Evolutionary conservation across 2,329 filamentous ascomycete species (phyloP).

Genomic region (Stenocarpella maydis): DNA sequence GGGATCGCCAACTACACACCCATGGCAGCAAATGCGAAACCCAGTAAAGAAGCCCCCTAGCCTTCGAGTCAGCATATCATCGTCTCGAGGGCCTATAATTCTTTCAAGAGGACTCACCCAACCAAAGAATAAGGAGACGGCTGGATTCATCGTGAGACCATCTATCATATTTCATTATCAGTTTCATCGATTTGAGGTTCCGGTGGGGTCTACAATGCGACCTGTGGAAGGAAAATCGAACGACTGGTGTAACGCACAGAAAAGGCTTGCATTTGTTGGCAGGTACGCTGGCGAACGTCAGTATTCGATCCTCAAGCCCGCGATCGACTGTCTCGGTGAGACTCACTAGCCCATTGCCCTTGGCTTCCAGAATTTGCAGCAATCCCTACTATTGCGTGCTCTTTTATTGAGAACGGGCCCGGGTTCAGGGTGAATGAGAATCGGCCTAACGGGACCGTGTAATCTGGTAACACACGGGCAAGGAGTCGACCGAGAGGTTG

Average conservation of each 20-base stretch:
- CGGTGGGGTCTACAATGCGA: too few relatives aligned
- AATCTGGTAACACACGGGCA: constrained; percentile 36
- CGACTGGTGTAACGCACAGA: constrained; percentile 8
- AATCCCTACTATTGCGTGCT: constrained; percentile 39
- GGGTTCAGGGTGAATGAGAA: constrained; percentile 38
- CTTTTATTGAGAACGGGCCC: constrained; percentile 37
- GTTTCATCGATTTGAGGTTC: neutral
- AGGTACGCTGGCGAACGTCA: constrained; percentile 25
- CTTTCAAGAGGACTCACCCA: constrained; percentile 10
- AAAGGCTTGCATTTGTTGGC: constrained; percentile 36
- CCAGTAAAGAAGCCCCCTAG: constrained; percentile 36
- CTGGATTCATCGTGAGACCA: constrained; percentile 36
- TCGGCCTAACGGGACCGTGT: constrained; percentile 30
- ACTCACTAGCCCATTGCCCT: constrained; percentile 36
- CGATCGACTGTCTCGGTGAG: neutral
- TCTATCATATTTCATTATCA: neutral
- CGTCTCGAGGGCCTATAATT: neutral
- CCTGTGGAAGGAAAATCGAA: neutral
- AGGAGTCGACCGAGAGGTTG: constrained; percentile 36
- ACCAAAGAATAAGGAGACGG: constrained; percentile 37
- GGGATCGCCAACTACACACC: constrained; percentile 3
- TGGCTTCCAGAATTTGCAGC: constrained; percentile 37
- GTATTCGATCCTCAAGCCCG: neutral
- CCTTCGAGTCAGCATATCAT: neutral
- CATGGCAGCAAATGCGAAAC: constrained; percentile 38